These are phyloP conservation scores for Talaromyces piceae DNA, from an alignment of 2,329 filamentous ascomycete genomes.

Conservation along the genomic window DNA sequence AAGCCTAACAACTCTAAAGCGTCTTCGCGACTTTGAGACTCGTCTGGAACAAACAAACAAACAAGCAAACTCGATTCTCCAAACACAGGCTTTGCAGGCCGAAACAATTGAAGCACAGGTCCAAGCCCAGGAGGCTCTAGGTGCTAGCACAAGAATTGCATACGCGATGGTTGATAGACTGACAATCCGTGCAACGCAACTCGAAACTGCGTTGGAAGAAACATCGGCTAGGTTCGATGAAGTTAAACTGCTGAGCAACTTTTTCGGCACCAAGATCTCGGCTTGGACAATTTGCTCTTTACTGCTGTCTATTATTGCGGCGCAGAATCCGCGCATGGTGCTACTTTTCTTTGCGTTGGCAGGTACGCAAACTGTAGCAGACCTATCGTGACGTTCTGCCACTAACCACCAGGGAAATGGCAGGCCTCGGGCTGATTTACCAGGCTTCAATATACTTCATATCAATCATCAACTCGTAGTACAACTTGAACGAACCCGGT, in stretches of 20 bases:
- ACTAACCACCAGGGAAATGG: not conserved
- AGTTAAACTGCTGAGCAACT: slow-evolving; percentile 12
- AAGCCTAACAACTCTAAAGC: slow-evolving; percentile 23
- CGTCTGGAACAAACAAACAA: slow-evolving; percentile 26
- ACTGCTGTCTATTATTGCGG: slow-evolving; percentile 18
- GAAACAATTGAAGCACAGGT: slow-evolving; percentile 21
- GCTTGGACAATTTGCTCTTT: slow-evolving; percentile 20
- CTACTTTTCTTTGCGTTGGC: slow-evolving; percentile 15
- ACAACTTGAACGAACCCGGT: not conserved
- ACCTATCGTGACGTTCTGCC: not conserved
- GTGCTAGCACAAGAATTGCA: slow-evolving; percentile 20
- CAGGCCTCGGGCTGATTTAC: slow-evolving; percentile 3
- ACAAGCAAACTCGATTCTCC: slow-evolving; percentile 25
- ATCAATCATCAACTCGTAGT: not conserved
- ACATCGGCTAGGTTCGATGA: slow-evolving; percentile 18
- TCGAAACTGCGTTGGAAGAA: slow-evolving; percentile 27
- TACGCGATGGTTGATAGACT: slow-evolving; percentile 26
- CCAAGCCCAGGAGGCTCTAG: slow-evolving; percentile 20
- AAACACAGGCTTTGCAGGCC: slow-evolving; percentile 28
- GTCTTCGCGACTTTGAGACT: slow-evolving; percentile 25
- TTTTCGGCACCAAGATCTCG: slow-evolving; percentile 14
- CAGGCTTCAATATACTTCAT: not conserved
- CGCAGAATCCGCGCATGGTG: slow-evolving; percentile 18
- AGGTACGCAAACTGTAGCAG: not conserved
- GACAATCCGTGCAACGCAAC: slow-evolving; percentile 21